These are phyloP conservation scores for Camillea tinctor DNA, from an alignment of 2,329 filamentous ascomycete species.

Conservation along the genomic window DNA sequence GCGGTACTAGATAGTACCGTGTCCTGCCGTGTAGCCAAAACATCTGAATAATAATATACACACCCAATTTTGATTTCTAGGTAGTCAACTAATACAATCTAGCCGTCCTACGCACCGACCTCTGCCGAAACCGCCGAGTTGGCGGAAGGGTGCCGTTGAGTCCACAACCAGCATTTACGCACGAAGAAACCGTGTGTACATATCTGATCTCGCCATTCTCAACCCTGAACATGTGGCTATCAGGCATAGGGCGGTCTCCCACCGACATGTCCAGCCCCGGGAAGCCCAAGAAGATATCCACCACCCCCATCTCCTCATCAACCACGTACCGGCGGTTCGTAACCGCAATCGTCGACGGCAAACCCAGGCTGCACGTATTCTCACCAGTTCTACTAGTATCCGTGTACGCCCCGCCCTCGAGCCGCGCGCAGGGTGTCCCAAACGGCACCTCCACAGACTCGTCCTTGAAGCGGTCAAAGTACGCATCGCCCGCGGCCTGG, in stretches of 20 bases:
- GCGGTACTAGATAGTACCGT: too few relatives aligned
- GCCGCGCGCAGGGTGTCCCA: conserved; percentile 27
- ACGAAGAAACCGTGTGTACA: conserved; percentile 31
- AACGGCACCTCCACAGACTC: conserved; percentile 26
- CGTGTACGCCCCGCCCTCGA: conserved; percentile 30
- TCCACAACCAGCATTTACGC: conserved; percentile 25
- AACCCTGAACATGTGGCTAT: conserved; percentile 30
- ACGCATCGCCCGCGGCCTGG: conserved; percentile 30
- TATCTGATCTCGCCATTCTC: conserved; percentile 32
- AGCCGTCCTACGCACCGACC: too few relatives aligned
- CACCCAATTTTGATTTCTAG: too few relatives aligned
- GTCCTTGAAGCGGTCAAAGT: conserved; percentile 30
- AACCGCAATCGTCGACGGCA: conserved; percentile 29
- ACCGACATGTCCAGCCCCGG: conserved; percentile 24
- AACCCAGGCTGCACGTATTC: conserved; percentile 27
- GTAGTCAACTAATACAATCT: too few relatives aligned
- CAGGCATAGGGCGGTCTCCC: conserved; percentile 24
- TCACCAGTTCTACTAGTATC: conserved; percentile 24
- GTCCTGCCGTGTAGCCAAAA: too few relatives aligned
- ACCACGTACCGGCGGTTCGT: conserved; percentile 31
- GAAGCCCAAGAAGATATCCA: conserved; percentile 31
- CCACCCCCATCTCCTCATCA: conserved; percentile 29
- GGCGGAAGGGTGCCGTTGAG: conserved; percentile 10
- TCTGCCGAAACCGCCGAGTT: too few relatives aligned
- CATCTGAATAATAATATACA: too few relatives aligned